Conservation (phyloP, 345 rosid genomes). For the Fremontodendron californicum region DNA sequence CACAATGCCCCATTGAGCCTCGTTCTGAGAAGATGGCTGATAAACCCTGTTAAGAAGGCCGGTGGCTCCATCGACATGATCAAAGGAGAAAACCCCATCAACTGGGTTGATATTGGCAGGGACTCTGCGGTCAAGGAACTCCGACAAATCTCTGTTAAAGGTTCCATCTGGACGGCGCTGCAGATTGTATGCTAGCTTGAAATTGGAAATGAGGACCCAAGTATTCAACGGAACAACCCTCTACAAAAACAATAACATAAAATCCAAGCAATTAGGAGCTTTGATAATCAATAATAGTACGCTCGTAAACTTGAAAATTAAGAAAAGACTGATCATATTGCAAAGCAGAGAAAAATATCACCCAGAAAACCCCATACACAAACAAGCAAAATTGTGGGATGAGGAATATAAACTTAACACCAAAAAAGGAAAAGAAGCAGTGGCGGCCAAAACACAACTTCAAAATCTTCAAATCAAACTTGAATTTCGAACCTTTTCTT, state of each 20-base stretch:
- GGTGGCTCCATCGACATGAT: slow-evolving; percentile 69
- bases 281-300: slow-evolving; percentile 12
- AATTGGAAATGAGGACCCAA: slow-evolving; percentile 96
- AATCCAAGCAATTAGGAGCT: slow-evolving; percentile 5
- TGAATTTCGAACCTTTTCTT: not conserved
- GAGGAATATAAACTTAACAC: slow-evolving; percentile 1
- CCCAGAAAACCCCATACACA: not conserved
- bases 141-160: slow-evolving; percentile 85
- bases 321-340: slow-evolving; percentile 9
- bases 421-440: not conserved
- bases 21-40: slow-evolving; percentile 39
- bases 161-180: slow-evolving; percentile 93
- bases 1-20: slow-evolving; percentile 44
- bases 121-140: slow-evolving; percentile 87
- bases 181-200: slow-evolving; percentile 87
- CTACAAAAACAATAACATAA: slow-evolving; percentile 34
- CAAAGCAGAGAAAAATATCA: not conserved
- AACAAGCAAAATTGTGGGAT: slow-evolving; percentile 3
- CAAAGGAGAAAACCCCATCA: slow-evolving; percentile 88
- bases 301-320: not conserved
- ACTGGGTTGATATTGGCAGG: slow-evolving; percentile 74
- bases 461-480: slow-evolving; percentile 16
- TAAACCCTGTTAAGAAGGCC: slow-evolving; percentile 76
- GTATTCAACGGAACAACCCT: slow-evolving; percentile 95
- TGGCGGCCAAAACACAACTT: slow-evolving; percentile 16